These are phyloP conservation scores for Lumnitzera racemosa DNA, from an alignment of 345 rosid genomes.

Conservation along the genomic window DNA sequence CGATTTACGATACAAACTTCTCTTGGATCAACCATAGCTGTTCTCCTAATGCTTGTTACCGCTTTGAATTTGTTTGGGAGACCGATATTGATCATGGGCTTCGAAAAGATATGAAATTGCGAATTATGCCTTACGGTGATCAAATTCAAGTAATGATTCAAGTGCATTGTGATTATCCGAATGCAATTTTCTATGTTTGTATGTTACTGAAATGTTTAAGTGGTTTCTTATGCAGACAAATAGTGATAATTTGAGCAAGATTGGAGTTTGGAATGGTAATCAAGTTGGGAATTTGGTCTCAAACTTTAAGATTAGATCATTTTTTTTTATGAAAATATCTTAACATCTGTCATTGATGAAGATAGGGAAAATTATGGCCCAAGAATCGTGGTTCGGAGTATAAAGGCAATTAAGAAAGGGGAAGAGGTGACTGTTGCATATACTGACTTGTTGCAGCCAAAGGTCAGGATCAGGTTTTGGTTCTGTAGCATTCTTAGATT, in stretches of 20 bases:
- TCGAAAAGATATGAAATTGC: slow-evolving; percentile 5
- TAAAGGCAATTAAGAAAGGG: slow-evolving; percentile 44
- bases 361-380: slow-evolving; percentile 40
- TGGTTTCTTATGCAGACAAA: slow-evolving; percentile 26
- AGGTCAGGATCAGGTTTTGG: slow-evolving; percentile 24
- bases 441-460: slow-evolving; percentile 69
- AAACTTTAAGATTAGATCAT: background rate
- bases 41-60: slow-evolving; percentile 73
- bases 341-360: slow-evolving; percentile 9
- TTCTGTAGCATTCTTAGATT: background rate
- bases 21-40: slow-evolving; percentile 95
- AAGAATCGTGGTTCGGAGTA: slow-evolving; percentile 47
- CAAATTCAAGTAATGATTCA: slow-evolving; percentile 8
- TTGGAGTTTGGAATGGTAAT: slow-evolving; percentile 26
- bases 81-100: slow-evolving; percentile 5
- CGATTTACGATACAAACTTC: slow-evolving; percentile 46
- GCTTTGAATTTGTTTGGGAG: slow-evolving; percentile 37
- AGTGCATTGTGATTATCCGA: background rate
- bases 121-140: slow-evolving; percentile 24
- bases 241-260: slow-evolving; percentile 7
- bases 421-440: slow-evolving; percentile 64
- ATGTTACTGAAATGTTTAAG: background rate
- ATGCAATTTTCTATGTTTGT: slow-evolving; percentile 4
- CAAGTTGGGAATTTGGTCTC: background rate
- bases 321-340: background rate